A percentile compares a stretch with the other conserved stretches of the same genome.
These are phyloP conservation scores for Ophiosphaerella narmari DNA, from an alignment of 2,329 filamentous ascomycete species.

Conservation along the genomic window DNA sequence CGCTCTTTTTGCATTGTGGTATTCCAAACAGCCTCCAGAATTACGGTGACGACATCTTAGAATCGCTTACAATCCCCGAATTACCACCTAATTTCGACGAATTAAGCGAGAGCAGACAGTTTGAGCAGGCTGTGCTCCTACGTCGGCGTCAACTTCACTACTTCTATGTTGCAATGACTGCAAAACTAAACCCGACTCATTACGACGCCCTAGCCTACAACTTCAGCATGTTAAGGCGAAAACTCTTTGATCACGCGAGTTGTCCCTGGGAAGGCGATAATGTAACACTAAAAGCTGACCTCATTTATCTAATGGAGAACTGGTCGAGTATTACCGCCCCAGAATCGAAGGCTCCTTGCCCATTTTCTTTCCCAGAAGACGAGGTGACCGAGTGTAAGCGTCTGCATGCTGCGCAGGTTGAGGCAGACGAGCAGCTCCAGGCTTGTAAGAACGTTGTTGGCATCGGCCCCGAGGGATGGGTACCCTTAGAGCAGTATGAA, in stretches of 20 bases:
- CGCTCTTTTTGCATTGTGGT: constrained; percentile 44
- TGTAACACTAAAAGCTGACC: constrained; percentile 31
- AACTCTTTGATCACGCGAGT: constrained; percentile 31
- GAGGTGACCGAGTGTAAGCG: constrained; percentile 25
- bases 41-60: constrained; percentile 41
- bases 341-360: constrained; percentile 20
- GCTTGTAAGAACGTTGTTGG: constrained; percentile 27
- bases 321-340: constrained; percentile 22
- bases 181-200: constrained; percentile 29
- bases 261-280: constrained; percentile 38
- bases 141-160: constrained; percentile 36
- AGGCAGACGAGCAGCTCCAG: constrained; percentile 32
- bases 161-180: constrained; percentile 33
- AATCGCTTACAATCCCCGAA: constrained; percentile 23
- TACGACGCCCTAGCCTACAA: constrained; percentile 28
- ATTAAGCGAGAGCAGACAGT: constrained; percentile 26
- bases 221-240: constrained; percentile 26
- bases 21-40: constrained; percentile 50
- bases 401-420: constrained; percentile 23
- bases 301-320: constrained; percentile 24
- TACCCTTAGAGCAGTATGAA: constrained; percentile 30
- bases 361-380: constrained; percentile 24
- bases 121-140: constrained; percentile 30
- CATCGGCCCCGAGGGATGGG: constrained; percentile 34
- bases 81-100: constrained; percentile 29